Conservation (phyloP, 2,329 filamentous ascomycete genomes). For the Venturia carpophila region DNA sequence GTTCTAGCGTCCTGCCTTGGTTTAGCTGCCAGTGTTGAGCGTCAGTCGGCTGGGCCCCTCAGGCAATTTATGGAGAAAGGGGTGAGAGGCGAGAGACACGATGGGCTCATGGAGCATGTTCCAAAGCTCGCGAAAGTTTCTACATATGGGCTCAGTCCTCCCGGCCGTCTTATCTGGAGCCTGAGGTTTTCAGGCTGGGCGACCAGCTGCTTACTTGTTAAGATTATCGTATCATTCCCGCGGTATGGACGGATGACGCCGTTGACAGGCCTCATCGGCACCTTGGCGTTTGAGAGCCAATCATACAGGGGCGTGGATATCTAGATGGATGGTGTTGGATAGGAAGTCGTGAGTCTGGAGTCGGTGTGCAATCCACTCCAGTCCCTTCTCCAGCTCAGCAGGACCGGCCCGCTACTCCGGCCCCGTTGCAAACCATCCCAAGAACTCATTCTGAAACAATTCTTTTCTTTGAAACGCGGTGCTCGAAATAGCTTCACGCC, state of each 20-base stretch:
- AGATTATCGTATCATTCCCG: constrained; percentile 9
- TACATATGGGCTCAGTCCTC: neutral
- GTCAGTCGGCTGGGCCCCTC: constrained; percentile 2
- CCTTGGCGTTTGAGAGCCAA: neutral
- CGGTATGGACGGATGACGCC: neutral
- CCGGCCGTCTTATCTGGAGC: neutral
- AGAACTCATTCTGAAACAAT: too few species aligned
- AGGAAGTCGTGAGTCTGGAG: neutral
- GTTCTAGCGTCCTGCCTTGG: neutral
- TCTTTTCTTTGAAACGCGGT: too few species aligned
- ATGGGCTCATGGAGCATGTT: neutral
- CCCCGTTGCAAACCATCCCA: too few species aligned
- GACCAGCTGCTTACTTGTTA: neutral
- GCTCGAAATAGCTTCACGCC: too few species aligned
- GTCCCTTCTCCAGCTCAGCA: too few species aligned
- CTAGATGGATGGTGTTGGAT: neutral
- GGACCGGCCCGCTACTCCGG: too few species aligned
- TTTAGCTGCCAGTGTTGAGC: neutral
- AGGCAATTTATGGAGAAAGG: constrained; percentile 10
- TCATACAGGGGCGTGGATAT: neutral
- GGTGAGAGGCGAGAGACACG: neutral
- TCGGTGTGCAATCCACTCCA: neutral
- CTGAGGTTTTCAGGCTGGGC: neutral
- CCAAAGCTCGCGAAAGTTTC: neutral
- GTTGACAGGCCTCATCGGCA: neutral